These are phyloP conservation scores for Pichia sp. DNA, from an alignment of 1,139 yeast species.

Conservation along the genomic window DNA sequence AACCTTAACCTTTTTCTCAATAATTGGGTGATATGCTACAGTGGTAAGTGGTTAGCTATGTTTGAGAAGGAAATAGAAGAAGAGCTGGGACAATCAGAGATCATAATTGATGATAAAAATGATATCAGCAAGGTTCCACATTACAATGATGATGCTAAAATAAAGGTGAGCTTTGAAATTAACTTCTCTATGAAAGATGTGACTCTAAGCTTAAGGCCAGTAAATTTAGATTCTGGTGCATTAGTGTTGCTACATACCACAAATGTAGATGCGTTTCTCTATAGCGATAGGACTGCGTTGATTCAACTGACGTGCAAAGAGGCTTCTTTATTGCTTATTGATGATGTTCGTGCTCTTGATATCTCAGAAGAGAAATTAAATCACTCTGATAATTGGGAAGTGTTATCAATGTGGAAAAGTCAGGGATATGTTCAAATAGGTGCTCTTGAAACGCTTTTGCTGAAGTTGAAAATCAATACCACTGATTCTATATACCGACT, in stretches of 20 bases:
- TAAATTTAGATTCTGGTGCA: slow-evolving; percentile 47
- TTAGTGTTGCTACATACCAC: slow-evolving; percentile 46
- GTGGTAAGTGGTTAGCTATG: slow-evolving; percentile 46
- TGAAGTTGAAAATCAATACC: slow-evolving; percentile 28
- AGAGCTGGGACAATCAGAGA: not conserved
- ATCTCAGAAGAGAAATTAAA: slow-evolving; percentile 16
- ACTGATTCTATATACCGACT: not conserved
- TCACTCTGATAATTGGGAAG: slow-evolving; percentile 25
- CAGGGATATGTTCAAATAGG: slow-evolving; percentile 45
- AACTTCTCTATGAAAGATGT: slow-evolving; percentile 46
- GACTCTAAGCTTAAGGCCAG: slow-evolving; percentile 52
- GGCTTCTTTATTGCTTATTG: slow-evolving; percentile 45
- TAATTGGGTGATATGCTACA: slow-evolving; percentile 42
- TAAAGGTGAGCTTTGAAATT: slow-evolving; percentile 25
- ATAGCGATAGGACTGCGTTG: slow-evolving; percentile 16
- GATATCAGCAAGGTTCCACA: not conserved
- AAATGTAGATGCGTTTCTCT: slow-evolving; percentile 38
- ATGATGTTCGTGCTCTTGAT: slow-evolving; percentile 45
- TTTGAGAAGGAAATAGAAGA: slow-evolving; percentile 14
- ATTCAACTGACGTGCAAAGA: slow-evolving; percentile 37
- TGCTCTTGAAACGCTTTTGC: slow-evolving; percentile 34
- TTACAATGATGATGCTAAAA: slow-evolving; percentile 1
- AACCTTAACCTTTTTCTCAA: slow-evolving; percentile 35
- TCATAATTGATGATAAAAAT: not conserved
- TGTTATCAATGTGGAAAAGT: slow-evolving; percentile 26